phyloP scores from a whole-genome alignment of 176 grass and related monocot species.

The Eleusine indica region DNA sequence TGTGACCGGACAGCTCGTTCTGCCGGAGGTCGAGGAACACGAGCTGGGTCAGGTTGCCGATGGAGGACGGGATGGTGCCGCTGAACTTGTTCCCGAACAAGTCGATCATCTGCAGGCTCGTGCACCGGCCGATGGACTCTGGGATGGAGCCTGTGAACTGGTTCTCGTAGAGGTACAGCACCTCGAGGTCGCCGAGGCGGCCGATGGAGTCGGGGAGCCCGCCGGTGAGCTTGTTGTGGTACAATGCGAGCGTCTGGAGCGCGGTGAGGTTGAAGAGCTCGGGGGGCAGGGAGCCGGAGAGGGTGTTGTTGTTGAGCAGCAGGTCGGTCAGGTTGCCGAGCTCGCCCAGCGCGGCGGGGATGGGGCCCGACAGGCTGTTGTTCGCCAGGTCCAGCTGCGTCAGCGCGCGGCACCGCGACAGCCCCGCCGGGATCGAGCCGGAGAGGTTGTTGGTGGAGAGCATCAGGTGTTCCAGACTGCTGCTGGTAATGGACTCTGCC shows the following conservation, averaged over 20 bases:
- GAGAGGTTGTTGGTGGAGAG: slow-evolving; percentile 91
- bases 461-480: slow-evolving; percentile 65
- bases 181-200: slow-evolving; percentile 57
- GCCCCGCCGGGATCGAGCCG: slow-evolving; percentile 64
- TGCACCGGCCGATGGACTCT: slow-evolving; percentile 71
- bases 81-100: slow-evolving; percentile 86
- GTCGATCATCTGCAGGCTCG: slow-evolving; percentile 74
- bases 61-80: slow-evolving; percentile 68
- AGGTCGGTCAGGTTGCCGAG: slow-evolving; percentile 76
- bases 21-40: slow-evolving; percentile 77
- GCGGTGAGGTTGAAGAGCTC: slow-evolving; percentile 69
- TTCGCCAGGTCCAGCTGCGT: slow-evolving; percentile 88
- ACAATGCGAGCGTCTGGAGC: slow-evolving; percentile 65
- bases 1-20: slow-evolving; percentile 70
- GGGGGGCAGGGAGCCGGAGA: slow-evolving; percentile 62
- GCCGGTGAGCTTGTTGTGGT: slow-evolving; percentile 70
- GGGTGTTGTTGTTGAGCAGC: slow-evolving; percentile 85
- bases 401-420: slow-evolving; percentile 60
- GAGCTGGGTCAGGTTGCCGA: slow-evolving; percentile 69
- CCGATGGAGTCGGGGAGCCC: slow-evolving; percentile 63
- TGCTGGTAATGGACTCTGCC: neutral
- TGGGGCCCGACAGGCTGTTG: slow-evolving; percentile 72
- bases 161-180: slow-evolving; percentile 86
- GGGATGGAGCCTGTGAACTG: slow-evolving; percentile 76
- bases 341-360: slow-evolving; percentile 58